Evolutionary conservation across 2,329 filamentous ascomycete genomes (phyloP).

Genomic region (Sporothrix inflata): DNA sequence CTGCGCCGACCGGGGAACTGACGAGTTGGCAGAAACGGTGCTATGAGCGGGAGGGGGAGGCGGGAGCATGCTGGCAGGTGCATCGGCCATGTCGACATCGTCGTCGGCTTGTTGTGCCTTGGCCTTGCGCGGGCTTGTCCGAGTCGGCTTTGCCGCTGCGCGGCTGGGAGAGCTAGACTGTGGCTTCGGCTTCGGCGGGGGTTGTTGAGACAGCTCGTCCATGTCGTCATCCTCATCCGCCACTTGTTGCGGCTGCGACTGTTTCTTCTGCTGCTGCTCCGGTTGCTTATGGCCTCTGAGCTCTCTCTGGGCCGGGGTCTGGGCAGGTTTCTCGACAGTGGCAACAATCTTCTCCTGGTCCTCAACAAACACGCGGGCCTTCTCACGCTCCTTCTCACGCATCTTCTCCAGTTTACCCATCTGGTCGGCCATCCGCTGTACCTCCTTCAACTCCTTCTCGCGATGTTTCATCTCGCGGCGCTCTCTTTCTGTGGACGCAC

Average conservation of each 20-base stretch:
- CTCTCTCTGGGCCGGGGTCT: constrained; percentile 46
- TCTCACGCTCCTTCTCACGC: constrained; percentile 72
- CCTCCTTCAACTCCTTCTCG: constrained; percentile 63
- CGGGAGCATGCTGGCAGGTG: constrained; percentile 54
- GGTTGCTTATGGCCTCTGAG: constrained; percentile 56
- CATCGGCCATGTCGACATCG: constrained; percentile 62
- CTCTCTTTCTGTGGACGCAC: constrained; percentile 64
- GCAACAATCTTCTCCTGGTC: constrained; percentile 57
- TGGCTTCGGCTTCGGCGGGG: constrained; percentile 25
- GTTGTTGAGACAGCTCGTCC: constrained; percentile 30
- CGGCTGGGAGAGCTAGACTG: constrained; percentile 40
- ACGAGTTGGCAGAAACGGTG: constrained; percentile 16
- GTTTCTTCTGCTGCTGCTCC: background rate
- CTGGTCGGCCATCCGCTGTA: constrained; percentile 63
- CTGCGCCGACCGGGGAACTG: constrained; percentile 56
- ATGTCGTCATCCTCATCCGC: constrained; percentile 32
- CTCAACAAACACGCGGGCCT: constrained; percentile 62
- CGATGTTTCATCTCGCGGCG: constrained; percentile 59
- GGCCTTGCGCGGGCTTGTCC: constrained; percentile 57
- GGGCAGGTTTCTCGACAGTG: constrained; percentile 52
- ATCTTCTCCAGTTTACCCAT: constrained; percentile 67
- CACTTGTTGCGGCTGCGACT: constrained; percentile 23
- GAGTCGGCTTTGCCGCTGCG: constrained; percentile 50
- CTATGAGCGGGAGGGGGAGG: constrained; percentile 44
- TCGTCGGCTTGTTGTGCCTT: constrained; percentile 44